Percentiles rank a stretch among this genome's conserved stretches.
These are phyloP conservation scores for Cystobasidium ongulense DNA, from an alignment of 768 basidiomycete species.

Conservation along the genomic window DNA sequence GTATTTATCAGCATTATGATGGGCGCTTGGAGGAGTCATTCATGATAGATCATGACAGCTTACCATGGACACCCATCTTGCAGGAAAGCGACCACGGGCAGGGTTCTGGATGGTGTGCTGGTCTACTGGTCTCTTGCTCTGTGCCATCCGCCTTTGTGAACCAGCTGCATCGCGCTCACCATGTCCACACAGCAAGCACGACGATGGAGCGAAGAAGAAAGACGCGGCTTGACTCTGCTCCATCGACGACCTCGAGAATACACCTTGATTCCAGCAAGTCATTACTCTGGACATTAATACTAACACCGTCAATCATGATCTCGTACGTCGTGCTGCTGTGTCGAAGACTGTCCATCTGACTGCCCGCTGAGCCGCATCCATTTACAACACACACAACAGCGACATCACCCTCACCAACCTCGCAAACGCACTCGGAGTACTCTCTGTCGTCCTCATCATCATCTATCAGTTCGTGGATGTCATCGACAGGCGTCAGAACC, in stretches of 20 bases:
- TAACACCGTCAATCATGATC: slow-evolving; percentile 10
- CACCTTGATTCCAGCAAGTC: not conserved
- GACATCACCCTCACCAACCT: slow-evolving; percentile 39
- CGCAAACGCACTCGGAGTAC: slow-evolving; percentile 55
- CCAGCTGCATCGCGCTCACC: too few species aligned
- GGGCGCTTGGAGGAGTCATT: not conserved
- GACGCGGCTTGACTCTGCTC: not conserved
- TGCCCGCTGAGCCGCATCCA: not conserved
- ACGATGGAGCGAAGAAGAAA: not conserved
- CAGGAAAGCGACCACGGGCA: too few species aligned
- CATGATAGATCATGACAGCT: not conserved
- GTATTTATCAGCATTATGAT: not conserved
- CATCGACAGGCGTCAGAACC: slow-evolving; percentile 52
- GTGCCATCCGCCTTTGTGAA: not conserved
- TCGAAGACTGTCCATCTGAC: not conserved
- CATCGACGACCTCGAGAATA: not conserved
- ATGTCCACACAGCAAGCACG: too few species aligned
- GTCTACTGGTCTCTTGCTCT: not conserved
- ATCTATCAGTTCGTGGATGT: slow-evolving; percentile 85
- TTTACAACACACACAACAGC: not conserved
- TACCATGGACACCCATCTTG: slow-evolving; percentile 30
- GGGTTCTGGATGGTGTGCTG: too few species aligned
- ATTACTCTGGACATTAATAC: too few species aligned
- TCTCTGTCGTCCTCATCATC: slow-evolving; percentile 80
- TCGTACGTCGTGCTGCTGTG: slow-evolving; percentile 1